Percentiles rank a stretch among this genome's conserved stretches.
Evolutionary conservation across 23 red algal genomes (phyloP).

Genomic region (Chondrus crispus): DNA sequence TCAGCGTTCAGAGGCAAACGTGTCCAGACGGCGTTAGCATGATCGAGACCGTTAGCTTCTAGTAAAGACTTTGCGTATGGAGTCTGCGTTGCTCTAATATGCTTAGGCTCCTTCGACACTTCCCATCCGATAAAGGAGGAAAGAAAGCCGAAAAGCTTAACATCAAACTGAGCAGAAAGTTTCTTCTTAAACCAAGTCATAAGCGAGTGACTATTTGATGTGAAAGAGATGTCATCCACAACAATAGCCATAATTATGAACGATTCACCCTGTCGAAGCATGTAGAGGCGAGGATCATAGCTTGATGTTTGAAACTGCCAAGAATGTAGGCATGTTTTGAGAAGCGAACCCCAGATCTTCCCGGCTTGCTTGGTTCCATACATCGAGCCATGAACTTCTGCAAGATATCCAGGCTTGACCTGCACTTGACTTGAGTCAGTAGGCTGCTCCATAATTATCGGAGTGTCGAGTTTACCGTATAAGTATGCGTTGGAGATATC

Average conservation of each 20-base stretch:
- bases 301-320: background rate
- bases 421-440: background rate
- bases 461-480: background rate
- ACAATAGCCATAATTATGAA: background rate
- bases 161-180: background rate
- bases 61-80: background rate
- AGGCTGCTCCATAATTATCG: background rate
- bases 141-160: background rate
- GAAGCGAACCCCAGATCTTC: background rate
- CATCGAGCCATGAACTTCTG: background rate
- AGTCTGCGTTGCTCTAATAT: background rate
- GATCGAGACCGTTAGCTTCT: background rate
- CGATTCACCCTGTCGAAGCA: background rate
- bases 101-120: background rate
- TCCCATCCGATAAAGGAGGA: background rate
- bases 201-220: background rate
- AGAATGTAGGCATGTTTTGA: background rate
- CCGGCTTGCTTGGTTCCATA: background rate
- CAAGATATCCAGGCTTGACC: background rate
- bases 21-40: background rate
- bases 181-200: background rate
- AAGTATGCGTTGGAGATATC: slow-evolving; percentile 19
- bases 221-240: background rate
- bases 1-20: background rate
- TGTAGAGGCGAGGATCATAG: background rate